Evolutionary conservation across 2,329 filamentous ascomycete genomes (phyloP).

Genomic region (Ascochyta pisi): DNA sequence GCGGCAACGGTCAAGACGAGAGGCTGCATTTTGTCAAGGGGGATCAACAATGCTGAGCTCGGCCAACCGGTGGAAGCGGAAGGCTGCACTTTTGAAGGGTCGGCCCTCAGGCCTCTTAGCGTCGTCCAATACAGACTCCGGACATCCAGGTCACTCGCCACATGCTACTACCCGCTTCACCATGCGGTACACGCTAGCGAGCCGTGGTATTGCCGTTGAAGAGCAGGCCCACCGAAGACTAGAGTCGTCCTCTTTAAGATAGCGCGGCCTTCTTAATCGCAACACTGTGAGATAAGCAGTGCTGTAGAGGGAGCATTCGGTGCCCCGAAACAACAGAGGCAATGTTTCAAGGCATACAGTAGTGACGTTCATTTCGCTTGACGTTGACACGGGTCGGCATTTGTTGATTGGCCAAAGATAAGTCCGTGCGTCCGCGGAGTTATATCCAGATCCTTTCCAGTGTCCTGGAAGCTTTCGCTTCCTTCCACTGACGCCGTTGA

Average conservation of each 20-base stretch:
- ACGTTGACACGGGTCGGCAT: constrained; percentile 5
- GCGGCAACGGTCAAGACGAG: constrained; percentile 18
- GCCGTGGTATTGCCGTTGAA: not conserved
- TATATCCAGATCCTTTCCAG: constrained; percentile 8
- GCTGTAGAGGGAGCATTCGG: not conserved
- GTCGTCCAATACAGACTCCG: constrained; percentile 1
- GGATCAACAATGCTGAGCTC: constrained; percentile 8
- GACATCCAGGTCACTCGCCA: constrained; percentile 2
- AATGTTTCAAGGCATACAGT: not conserved
- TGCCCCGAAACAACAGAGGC: not conserved
- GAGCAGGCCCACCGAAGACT: not conserved
- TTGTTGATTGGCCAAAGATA: not conserved
- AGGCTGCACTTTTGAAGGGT: constrained; percentile 13
- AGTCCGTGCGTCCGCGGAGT: constrained; percentile 4
- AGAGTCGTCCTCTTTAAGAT: too few species aligned
- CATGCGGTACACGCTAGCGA: not conserved
- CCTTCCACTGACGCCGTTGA: not conserved
- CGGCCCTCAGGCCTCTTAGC: constrained; percentile 1
- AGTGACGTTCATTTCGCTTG: constrained; percentile 3
- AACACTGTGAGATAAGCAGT: too few species aligned
- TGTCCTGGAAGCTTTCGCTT: constrained; percentile 9
- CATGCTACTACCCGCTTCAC: not conserved
- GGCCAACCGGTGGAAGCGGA: not conserved
- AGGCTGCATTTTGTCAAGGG: constrained; percentile 24
- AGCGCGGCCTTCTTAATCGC: too few species aligned